Conservation (phyloP, 805 yeast genomes). For the Starmerella etchellsii region DNA sequence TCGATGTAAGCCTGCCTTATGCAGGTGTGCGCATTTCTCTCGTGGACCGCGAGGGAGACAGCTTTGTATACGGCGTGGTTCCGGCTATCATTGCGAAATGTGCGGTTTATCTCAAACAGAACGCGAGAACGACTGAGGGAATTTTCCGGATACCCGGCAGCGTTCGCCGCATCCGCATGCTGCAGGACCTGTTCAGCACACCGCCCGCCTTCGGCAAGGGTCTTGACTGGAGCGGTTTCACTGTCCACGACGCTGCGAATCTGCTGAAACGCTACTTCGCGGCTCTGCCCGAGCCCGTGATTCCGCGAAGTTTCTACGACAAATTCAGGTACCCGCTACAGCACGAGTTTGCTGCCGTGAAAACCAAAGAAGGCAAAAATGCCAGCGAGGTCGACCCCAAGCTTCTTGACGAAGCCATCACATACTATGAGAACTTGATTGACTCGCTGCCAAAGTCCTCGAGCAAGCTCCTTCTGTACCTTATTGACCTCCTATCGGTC, state of each 20-base stretch:
- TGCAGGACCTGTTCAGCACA: slow-evolving; percentile 69
- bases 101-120: slow-evolving; percentile 69
- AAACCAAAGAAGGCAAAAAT: neutral
- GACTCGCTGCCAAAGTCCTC: slow-evolving; percentile 61
- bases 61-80: slow-evolving; percentile 70
- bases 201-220: slow-evolving; percentile 87
- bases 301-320: slow-evolving; percentile 67
- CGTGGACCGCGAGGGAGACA: slow-evolving; percentile 42
- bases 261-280: slow-evolving; percentile 74
- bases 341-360: slow-evolving; percentile 42
- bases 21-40: slow-evolving; percentile 70
- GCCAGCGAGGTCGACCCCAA: slow-evolving; percentile 2
- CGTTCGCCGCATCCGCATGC: slow-evolving; percentile 69
- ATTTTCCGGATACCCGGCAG: slow-evolving; percentile 90
- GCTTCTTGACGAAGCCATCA: slow-evolving; percentile 27
- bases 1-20: slow-evolving; percentile 52
- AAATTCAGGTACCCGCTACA: slow-evolving; percentile 61
- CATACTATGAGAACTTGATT: slow-evolving; percentile 57
- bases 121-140: slow-evolving; percentile 66
- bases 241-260: slow-evolving; percentile 94
- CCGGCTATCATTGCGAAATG: slow-evolving; percentile 95
- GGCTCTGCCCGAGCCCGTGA: slow-evolving; percentile 81
- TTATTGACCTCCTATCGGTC: slow-evolving; percentile 72
- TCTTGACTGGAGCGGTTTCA: slow-evolving; percentile 82
- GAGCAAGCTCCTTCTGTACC: slow-evolving; percentile 70